Base-by-base conservation (phyloP, 2,329 filamentous ascomycete species). In the Metarhizium robertsii region DNA sequence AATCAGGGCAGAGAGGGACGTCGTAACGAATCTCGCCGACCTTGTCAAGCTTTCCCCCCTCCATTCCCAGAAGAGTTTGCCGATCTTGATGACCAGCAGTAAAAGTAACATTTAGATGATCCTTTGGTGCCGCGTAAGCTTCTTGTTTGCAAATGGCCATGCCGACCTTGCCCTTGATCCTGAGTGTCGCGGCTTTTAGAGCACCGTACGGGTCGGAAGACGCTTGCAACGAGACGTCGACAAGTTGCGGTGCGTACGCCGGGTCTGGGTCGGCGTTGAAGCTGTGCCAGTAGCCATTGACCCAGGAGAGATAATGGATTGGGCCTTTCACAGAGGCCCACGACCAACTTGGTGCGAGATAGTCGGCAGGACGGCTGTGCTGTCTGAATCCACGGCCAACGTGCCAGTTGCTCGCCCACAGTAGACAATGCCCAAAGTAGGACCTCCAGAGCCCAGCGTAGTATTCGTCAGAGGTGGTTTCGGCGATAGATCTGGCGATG, bases 281-380 rank as follows among this genome's bases (percentile, higher is more conserved):
- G 42, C 51, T 53, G 29, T 53, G 51, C 51, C 51, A 53, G 40
- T 46, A 53, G 20, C 51, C 51, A 16, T 53, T 53, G 20, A 53
- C 20, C 51, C 51, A 53, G 11, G 51, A 46, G 2, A 53, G 42
- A 2, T 53, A 53, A 25, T 46, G 42, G 25, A 53, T 46, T 6
- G 51, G 51, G 6, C 51, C 51, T 4, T 53, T 53, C 10, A 53
- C 40, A 10, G 51, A 53, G 6, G 51, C 51, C 51, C 51, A 53
- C 18, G 51, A 53, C 51, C 51, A 53, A 18, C 51, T 53, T 4
- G 51, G 51, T 8, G 40, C 51, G 16, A 46, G 40, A 29, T 53
- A 46, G 20, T 46, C 18, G 7, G 20, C 13, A 10, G 51, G 51
- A n/a, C 51, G 51, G 18, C 51, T 46, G 40, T 53, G 51, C 40